phyloP scores from a whole-genome alignment of 306 rosid genomes.

The Inga leiocalycina region DNA sequence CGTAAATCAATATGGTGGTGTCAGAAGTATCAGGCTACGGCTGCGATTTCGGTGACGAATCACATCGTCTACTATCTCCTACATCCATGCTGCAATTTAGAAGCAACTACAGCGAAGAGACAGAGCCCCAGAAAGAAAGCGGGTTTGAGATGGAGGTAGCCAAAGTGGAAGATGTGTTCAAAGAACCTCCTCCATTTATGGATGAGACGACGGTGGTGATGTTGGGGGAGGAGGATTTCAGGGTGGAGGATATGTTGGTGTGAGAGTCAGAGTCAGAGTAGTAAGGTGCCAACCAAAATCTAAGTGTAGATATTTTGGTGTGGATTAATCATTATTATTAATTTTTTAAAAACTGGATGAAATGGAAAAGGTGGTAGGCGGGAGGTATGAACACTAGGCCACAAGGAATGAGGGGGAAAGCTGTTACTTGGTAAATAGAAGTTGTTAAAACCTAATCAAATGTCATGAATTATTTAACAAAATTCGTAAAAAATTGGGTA shows the following conservation, averaged over 20 bases:
- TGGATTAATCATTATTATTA: neutral
- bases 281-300: neutral
- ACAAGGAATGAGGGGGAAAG: neutral
- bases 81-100: constrained; percentile 79
- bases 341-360: neutral
- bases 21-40: constrained; percentile 50
- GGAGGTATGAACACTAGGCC: constrained; percentile 2
- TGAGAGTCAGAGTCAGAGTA: constrained; percentile 44
- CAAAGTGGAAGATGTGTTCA: neutral
- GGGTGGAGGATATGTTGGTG: constrained; percentile 30
- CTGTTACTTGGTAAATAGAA: too few species aligned
- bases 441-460: too few species aligned
- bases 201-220: constrained; percentile 35
- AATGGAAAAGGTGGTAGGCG: constrained; percentile 36
- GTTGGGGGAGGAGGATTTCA: constrained; percentile 39
- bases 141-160: neutral
- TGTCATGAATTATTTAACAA: too few species aligned
- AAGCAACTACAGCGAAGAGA: constrained; percentile 45
- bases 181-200: constrained; percentile 6
- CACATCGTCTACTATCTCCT: constrained; percentile 58
- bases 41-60: constrained; percentile 72
- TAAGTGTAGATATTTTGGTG: neutral
- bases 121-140: neutral
- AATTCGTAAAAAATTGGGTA: too few species aligned
- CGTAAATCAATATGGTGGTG: constrained; percentile 28